Base-by-base conservation (phyloP, 1,284 basidiomycete species). In the Malassezia obtusa region DNA sequence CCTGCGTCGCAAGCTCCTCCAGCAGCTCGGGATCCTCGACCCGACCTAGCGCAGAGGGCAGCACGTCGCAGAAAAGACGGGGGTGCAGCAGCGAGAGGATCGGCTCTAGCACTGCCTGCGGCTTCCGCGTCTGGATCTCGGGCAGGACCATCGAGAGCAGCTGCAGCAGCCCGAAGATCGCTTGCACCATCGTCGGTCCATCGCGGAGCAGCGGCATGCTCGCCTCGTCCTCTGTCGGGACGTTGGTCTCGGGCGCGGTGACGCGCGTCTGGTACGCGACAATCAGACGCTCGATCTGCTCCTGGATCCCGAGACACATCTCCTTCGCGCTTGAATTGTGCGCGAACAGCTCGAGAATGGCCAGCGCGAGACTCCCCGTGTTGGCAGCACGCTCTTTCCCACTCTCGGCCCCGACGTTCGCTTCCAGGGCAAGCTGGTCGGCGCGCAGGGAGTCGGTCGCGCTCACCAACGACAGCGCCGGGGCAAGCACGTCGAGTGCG, bases 1-100 rank as follows among this genome's bases (percentile, higher is more conserved):
- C 48, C 36, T 56, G 53, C 37, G 49, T 50, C 31, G 53, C 53
- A 10, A 56, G 44, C 26, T 56, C 53, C 32, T 50, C 53, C 11
- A 7, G 14, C 5, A 31, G 17, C 8, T 56, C 53, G 3, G 7
- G 17, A 11, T 45, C 44, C 0, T 35, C n/a, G 3, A 56, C 15
- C 7, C 22, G 25, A 6, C 24, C 9, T 9, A 56, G 43, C 21
- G 53, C 43, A 9, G 22, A 24, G 3, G 26, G 26, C 15, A 56
- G 21, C 35, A 47, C 44, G 15, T 46, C 26, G n/a, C 19, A 21
- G 21, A 33, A 56, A 21, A 50, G 36, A 15, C 28, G n/a, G 14
- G 48, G 49, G 21, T 36, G 50, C 15, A 56, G 28, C 5, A 50
- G 48, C n/a, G 28, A 21, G 11, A 50, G 17, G 15, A 50, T 39